These are phyloP conservation scores for Ogataea zsoltii DNA, from an alignment of 805 yeast species.

Conservation along the genomic window DNA sequence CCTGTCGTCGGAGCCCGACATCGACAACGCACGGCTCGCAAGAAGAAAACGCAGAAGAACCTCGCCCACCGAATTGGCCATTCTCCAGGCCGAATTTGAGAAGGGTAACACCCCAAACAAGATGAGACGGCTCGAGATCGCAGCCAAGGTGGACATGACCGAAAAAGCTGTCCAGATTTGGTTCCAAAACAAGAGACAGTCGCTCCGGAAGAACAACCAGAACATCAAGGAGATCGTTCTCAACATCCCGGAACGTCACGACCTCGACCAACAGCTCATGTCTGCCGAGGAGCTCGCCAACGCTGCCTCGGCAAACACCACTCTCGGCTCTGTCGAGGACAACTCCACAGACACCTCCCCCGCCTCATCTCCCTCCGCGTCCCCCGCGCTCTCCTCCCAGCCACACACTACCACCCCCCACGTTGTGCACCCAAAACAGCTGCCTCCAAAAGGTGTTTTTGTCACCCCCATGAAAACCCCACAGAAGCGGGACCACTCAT, in stretches of 20 bases:
- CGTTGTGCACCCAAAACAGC: slow-evolving; percentile 3
- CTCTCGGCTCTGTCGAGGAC: neutral
- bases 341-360: slow-evolving; percentile 17
- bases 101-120: slow-evolving; percentile 81
- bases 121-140: slow-evolving; percentile 72
- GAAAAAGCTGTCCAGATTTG: slow-evolving; percentile 97
- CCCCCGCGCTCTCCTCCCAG: neutral
- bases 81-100: slow-evolving; percentile 78
- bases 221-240: slow-evolving; percentile 33
- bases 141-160: slow-evolving; percentile 83
- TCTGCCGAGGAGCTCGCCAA: slow-evolving; percentile 15
- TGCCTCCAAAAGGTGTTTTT: slow-evolving; percentile 30
- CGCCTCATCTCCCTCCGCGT: slow-evolving; percentile 10
- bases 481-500: slow-evolving; percentile 6
- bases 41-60: slow-evolving; percentile 96
- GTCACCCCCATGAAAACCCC: slow-evolving; percentile 26
- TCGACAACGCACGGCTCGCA: slow-evolving; percentile 90
- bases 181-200: slow-evolving; percentile 96
- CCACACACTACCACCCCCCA: slow-evolving; percentile 1
- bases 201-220: slow-evolving; percentile 52
- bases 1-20: slow-evolving; percentile 76
- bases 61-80: slow-evolving; percentile 78
- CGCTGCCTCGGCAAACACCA: slow-evolving; percentile 5
- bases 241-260: slow-evolving; percentile 28
- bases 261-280: slow-evolving; percentile 27